phyloP scores from a whole-genome alignment of 2,329 filamentous ascomycete species.

The Penicillium paneum region DNA sequence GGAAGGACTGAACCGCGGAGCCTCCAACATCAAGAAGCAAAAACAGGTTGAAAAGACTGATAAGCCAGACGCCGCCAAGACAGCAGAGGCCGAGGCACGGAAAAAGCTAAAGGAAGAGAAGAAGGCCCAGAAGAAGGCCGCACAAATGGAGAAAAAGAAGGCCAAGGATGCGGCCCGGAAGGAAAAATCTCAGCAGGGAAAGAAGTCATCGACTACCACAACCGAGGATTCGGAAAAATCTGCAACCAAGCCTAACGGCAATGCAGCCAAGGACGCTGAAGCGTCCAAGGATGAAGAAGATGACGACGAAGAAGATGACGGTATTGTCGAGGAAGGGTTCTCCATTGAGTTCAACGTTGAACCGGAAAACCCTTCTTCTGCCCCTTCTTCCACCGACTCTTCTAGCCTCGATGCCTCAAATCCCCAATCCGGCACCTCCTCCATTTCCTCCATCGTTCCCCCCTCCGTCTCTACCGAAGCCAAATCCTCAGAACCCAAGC shows the following conservation, averaged over 20 bases:
- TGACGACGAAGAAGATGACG: conserved; percentile 33
- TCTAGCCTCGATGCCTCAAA: conserved; percentile 54
- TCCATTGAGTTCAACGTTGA: conserved; percentile 46
- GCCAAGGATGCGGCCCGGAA: conserved; percentile 40
- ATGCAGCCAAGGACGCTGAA: conserved; percentile 18
- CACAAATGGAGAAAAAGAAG: conserved; percentile 50
- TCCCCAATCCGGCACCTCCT: conserved; percentile 58
- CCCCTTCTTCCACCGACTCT: conserved; percentile 54
- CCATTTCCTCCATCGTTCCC: conserved; percentile 64
- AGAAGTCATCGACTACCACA: conserved; percentile 19
- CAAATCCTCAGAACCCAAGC: conserved; percentile 51
- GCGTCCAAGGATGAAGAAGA: conserved; percentile 24
- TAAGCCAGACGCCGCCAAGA: conserved; percentile 21
- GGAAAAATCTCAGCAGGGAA: conserved; percentile 31
- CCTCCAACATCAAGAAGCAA: conserved; percentile 52
- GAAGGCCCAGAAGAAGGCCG: conserved; percentile 48
- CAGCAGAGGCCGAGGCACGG: conserved; percentile 35
- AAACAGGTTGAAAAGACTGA: conserved; percentile 45
- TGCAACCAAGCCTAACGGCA: conserved; percentile 18
- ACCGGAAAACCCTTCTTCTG: conserved; percentile 39
- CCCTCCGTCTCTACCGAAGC: conserved; percentile 29
- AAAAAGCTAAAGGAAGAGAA: conserved; percentile 42
- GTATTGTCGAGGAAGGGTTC: conserved; percentile 50
- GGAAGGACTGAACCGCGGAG: conserved; percentile 57
- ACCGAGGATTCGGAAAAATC: conserved; percentile 22